These are phyloP conservation scores for Leishmania tropica DNA, from an alignment of 208 protist species.

Conservation along the genomic window DNA sequence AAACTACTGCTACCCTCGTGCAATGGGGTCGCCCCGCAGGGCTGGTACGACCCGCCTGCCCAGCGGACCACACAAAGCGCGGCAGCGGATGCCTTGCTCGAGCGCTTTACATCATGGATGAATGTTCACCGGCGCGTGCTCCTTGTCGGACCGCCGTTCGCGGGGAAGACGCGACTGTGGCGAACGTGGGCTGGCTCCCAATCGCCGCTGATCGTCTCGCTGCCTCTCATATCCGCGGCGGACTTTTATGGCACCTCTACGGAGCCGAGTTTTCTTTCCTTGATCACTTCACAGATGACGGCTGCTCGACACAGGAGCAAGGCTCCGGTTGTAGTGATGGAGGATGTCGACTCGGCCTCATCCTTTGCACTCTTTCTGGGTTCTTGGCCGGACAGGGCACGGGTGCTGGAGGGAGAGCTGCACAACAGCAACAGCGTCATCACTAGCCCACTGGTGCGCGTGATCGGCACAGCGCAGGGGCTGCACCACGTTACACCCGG, in stretches of 20 bases:
- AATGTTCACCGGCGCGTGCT: constrained; percentile 50
- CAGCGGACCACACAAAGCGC: neutral
- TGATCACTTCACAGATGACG: constrained; percentile 11
- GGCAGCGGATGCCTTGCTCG: constrained; percentile 3
- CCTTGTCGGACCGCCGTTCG: constrained; percentile 68
- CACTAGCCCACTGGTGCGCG: constrained; percentile 9
- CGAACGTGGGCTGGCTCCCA: constrained; percentile 49
- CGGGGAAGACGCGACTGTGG: constrained; percentile 77
- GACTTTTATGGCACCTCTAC: constrained; percentile 71
- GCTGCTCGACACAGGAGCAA: neutral
- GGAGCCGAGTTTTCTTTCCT: constrained; percentile 32
- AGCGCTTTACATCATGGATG: constrained; percentile 63
- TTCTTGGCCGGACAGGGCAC: constrained; percentile 16
- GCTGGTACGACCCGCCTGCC: constrained; percentile 4
- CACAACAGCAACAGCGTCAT: constrained; percentile 5
- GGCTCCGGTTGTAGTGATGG: constrained; percentile 25
- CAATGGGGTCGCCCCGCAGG: constrained; percentile 5
- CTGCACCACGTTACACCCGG: constrained; percentile 17
- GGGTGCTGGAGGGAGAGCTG: constrained; percentile 16
- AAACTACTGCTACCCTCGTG: constrained; percentile 28
- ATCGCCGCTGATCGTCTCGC: constrained; percentile 51
- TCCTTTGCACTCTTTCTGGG: constrained; percentile 28
- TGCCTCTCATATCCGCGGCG: constrained; percentile 51
- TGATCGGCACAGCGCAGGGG: constrained; percentile 21
- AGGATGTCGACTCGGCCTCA: constrained; percentile 21